Base-by-base conservation (phyloP, 2,329 filamentous ascomycete genomes). In the Dothidotthia symphoricarpi region DNA sequence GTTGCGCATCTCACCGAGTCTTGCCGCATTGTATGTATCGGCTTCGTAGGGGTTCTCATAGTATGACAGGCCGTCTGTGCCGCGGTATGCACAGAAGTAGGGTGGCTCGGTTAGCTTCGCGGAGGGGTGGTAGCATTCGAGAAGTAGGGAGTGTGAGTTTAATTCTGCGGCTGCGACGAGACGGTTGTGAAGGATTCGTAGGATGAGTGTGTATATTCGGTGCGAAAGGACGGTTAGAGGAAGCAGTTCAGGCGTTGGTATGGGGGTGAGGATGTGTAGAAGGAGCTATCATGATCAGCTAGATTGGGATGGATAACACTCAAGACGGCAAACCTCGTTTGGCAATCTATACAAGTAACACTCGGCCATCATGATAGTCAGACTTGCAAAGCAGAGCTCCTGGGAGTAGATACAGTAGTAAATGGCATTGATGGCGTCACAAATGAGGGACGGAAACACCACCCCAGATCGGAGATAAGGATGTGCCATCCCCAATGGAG, bases 121-220 rank as follows among this genome's bases (percentile, higher is more conserved):
- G 46, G 75, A 80, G 0, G 86, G 87, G 47, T 85, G 86, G 57
- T 85, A 90, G 62, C 85, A 88, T 68, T 91, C 86, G 28, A 94
- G 77, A 25, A 90, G 79, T 26, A 93, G 68, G 36, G 82, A 78
- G 56, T 87, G 79, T 25, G 80, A 76, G 25, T 75, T 68, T 6
- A 84, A 67, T 3, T 76, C 68, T 4, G 80, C 75, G 14, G 80
- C 78, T 14, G 75, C 63, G 31, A 82, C 67, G 2, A 88, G 72
- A 24, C 85, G 81, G 32, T 76, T 74, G 47, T 85, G 78, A 6
- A 88, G 67, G 29, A 87, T 75, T 16, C 79, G 77, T 4, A 82
- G 67, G 39, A 85, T 74, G 27, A 86, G 59, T 27, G 73, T 77
- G 61, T 84, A 75, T 53, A 88, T 78, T 26, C 78, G 81, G 19